A percentile compares a stretch with the other conserved stretches of the same genome.
Evolutionary conservation across 2,329 filamentous ascomycete species (phyloP).

Genomic region (Aspergillus uvarum): DNA sequence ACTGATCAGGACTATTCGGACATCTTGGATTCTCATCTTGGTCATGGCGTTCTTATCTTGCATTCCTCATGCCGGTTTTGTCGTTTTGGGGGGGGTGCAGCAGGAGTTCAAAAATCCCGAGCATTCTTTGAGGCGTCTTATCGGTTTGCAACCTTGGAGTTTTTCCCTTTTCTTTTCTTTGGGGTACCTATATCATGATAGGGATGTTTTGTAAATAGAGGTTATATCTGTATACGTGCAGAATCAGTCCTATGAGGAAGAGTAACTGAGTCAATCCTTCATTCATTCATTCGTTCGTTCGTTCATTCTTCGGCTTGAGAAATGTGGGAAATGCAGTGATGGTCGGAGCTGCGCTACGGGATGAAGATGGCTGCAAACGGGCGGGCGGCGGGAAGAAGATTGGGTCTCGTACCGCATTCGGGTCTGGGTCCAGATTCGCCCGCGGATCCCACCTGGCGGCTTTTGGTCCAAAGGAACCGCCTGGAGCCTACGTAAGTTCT

Average conservation of each 20-base stretch:
- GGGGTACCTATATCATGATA: not conserved
- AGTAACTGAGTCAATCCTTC: not conserved
- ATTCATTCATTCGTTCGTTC: not conserved
- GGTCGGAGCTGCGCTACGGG: not conserved
- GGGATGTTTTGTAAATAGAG: conserved; percentile 18
- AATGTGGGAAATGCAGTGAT: not conserved
- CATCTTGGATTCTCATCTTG: not conserved
- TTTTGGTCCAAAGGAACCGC: not conserved
- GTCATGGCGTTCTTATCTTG: conserved; percentile 10
- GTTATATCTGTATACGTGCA: not conserved
- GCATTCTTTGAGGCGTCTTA: conserved; percentile 2
- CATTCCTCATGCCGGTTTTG: conserved; percentile 7
- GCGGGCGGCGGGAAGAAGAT: not conserved
- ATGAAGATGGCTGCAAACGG: conserved; percentile 23
- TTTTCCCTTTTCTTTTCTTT: not conserved
- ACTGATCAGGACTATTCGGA: conserved; percentile 6
- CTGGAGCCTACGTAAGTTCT: conserved; percentile 4
- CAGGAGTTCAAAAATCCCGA: not conserved
- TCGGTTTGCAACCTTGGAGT: conserved; percentile 2
- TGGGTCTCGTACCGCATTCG: conserved; percentile 16
- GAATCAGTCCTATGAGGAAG: not conserved
- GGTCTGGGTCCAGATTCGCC: conserved; percentile 7
- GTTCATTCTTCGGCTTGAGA: not conserved
- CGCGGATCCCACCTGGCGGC: not conserved
- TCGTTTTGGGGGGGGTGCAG: not conserved